A percentile compares a stretch with the other conserved stretches of the same genome.
Conservation (phyloP, 2,329 filamentous ascomycete genomes). For the Pseudogymnoascus sp. region DNA sequence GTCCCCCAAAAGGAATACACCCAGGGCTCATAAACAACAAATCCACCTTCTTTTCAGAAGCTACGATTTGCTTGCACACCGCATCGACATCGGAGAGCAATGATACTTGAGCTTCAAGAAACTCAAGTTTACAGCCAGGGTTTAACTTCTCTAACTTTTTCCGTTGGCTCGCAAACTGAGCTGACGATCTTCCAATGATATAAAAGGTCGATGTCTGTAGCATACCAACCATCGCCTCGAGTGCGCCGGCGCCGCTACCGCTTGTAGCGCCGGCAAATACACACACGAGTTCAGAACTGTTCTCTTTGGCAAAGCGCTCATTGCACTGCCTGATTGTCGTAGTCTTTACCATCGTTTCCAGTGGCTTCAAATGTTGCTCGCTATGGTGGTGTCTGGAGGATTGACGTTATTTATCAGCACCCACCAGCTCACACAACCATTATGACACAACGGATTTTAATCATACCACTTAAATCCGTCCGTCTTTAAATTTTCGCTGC, state of each 20-base stretch:
- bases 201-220: constrained; percentile 11
- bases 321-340: constrained; percentile 7
- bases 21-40: constrained; percentile 41
- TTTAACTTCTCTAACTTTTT: constrained; percentile 38
- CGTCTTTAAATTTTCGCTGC: neutral
- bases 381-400: neutral
- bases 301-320: constrained; percentile 8
- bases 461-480: neutral
- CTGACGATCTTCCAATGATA: neutral
- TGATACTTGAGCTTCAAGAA: constrained; percentile 43
- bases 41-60: constrained; percentile 38
- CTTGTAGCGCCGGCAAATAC: constrained; percentile 45
- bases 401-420: neutral
- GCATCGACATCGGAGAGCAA: constrained; percentile 45
- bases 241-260: constrained; percentile 35
- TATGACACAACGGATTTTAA: neutral
- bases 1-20: constrained; percentile 25
- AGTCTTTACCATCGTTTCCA: constrained; percentile 16
- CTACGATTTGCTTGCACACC: constrained; percentile 39
- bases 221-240: constrained; percentile 13
- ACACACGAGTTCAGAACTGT: constrained; percentile 33
- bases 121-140: constrained; percentile 37
- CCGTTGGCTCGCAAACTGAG: constrained; percentile 18
- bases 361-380: neutral
- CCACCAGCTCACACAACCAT: neutral